Percentiles rank a stretch among this genome's conserved stretches.
These are phyloP conservation scores for Jackrogersella minutella DNA, from an alignment of 495 filamentous ascomycete species.

Conservation along the genomic window DNA sequence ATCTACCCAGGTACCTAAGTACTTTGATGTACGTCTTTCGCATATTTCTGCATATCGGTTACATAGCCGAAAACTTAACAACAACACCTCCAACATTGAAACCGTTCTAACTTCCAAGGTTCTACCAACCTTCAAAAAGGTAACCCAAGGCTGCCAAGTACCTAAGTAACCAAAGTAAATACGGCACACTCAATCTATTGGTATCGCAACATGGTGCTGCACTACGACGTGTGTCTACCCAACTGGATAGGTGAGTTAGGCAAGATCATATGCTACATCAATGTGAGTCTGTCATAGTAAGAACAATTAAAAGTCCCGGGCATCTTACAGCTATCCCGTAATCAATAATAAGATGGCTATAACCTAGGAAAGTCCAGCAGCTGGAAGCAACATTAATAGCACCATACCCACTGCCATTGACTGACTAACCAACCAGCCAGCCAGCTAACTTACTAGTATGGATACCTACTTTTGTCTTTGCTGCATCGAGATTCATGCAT, in stretches of 20 bases:
- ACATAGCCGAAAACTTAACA: constrained; percentile 19
- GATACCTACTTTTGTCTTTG: constrained; percentile 8
- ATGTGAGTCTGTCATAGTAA: constrained; percentile 24
- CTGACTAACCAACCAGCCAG: no score
- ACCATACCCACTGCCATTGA: constrained; percentile 4
- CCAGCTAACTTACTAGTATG: no score
- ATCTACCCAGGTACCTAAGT: background rate
- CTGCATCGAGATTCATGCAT: constrained; percentile 25
- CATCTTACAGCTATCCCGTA: background rate
- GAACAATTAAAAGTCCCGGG: constrained; percentile 17
- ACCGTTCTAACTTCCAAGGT: constrained; percentile 12
- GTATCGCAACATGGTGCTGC: constrained; percentile 15
- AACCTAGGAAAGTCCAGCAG: constrained; percentile 20
- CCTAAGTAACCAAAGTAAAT: constrained; percentile 15
- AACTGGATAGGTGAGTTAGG: constrained; percentile 20
- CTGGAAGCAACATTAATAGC: background rate
- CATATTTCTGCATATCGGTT: constrained; percentile 21
- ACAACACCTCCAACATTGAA: constrained; percentile 11
- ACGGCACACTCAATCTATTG: constrained; percentile 6
- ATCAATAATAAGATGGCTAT: background rate
- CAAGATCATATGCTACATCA: constrained; percentile 11
- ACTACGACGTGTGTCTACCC: constrained; percentile 33
- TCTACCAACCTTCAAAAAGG: background rate
- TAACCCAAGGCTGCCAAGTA: no score
- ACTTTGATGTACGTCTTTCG: no score